Percentiles rank a stretch among this genome's conserved stretches.
These are phyloP conservation scores for Dendrothele bispora DNA, from an alignment of 768 basidiomycete species.

Conservation along the genomic window DNA sequence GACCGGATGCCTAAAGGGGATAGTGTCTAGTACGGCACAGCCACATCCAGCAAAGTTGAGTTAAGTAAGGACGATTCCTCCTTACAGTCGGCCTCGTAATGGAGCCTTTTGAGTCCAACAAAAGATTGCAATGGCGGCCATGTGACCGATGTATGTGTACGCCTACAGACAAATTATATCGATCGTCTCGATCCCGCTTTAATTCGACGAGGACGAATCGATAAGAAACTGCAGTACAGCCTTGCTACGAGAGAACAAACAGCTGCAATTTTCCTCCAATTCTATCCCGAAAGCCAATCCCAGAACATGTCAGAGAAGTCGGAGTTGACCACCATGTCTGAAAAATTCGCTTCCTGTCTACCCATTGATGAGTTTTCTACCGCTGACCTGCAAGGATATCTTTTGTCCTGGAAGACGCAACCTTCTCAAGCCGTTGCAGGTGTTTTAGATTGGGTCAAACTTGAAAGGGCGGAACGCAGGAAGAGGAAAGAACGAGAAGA, in stretches of 20 bases:
- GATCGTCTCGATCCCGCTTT: constrained; percentile 57
- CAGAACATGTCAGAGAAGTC: constrained; percentile 13
- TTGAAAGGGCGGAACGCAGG: constrained; percentile 30
- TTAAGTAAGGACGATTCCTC: too few relatives aligned
- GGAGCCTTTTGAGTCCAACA: too few relatives aligned
- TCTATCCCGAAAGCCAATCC: constrained; percentile 38
- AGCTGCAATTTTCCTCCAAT: constrained; percentile 45
- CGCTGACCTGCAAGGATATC: constrained; percentile 61
- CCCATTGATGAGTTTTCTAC: constrained; percentile 53
- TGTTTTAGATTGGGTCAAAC: constrained; percentile 41
- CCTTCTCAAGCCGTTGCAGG: constrained; percentile 33
- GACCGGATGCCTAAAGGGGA: too few relatives aligned
- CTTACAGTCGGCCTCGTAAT: too few relatives aligned
- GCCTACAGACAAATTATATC: constrained; percentile 50
- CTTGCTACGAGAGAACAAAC: constrained; percentile 47
- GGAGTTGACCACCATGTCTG: constrained; percentile 18
- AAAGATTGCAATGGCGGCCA: too few relatives aligned
- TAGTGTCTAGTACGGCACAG: too few relatives aligned
- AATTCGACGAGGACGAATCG: constrained; percentile 56
- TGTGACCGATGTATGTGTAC: too few relatives aligned
- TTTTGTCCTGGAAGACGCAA: constrained; percentile 43
- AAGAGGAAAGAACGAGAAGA: constrained; percentile 33
- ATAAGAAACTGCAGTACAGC: constrained; percentile 53
- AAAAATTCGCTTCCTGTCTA: constrained; percentile 38
- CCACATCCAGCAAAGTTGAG: too few relatives aligned